A percentile compares a stretch with the other conserved stretches of the same genome.
Evolutionary conservation across 2,329 filamentous ascomycete species (phyloP).

Genomic region (Bisporella sp.): DNA sequence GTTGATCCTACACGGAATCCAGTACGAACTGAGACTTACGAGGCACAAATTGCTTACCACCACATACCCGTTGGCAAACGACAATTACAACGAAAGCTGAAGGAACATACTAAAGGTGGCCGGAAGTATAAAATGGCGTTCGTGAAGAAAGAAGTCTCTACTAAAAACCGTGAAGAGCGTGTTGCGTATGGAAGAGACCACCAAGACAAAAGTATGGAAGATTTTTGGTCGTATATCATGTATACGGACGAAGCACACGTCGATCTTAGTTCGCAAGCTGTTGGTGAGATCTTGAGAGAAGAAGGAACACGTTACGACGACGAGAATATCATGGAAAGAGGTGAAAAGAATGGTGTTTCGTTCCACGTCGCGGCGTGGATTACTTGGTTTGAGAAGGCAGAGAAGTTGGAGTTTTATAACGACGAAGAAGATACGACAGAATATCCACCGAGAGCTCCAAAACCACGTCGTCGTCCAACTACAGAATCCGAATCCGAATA

Average conservation of each 20-base stretch:
- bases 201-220: not conserved
- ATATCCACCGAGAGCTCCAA: too few relatives aligned
- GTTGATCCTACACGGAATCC: not conserved
- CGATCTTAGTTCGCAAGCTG: conserved; percentile 5
- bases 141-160: not conserved
- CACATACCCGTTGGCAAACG: not conserved
- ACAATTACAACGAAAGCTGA: not conserved
- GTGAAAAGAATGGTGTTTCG: conserved; percentile 1
- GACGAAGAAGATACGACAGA: too few relatives aligned
- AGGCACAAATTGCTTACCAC: not conserved
- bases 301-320: conserved; percentile 2
- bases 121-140: not conserved
- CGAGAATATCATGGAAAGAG: conserved; percentile 11
- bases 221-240: not conserved
- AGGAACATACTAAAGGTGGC: not conserved
- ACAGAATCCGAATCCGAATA: too few relatives aligned
- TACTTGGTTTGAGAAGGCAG: conserved; percentile 6
- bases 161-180: not conserved
- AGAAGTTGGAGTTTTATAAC: conserved; percentile 4
- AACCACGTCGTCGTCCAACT: too few relatives aligned
- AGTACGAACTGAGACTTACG: not conserved
- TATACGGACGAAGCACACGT: conserved; percentile 11
- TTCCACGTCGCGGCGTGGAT: conserved; percentile 9
- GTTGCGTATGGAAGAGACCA: not conserved
- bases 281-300: conserved; percentile 5